phyloP scores from a whole-genome alignment of 495 filamentous ascomycete genomes.

The Penicillium simplicissimum region DNA sequence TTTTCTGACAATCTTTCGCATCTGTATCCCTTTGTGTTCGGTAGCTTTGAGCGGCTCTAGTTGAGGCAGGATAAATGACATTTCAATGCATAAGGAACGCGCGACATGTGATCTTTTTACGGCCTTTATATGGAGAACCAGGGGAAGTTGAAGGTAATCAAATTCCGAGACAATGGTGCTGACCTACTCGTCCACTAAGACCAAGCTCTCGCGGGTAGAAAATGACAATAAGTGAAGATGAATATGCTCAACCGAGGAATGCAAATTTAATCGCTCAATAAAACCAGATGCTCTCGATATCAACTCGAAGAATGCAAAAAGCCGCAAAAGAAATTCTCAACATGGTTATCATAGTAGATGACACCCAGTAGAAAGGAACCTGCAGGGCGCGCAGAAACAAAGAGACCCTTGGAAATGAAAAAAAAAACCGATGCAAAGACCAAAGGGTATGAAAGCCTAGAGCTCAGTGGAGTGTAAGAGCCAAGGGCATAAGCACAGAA shows the following conservation, averaged over 20 bases:
- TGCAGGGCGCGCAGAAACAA: neutral
- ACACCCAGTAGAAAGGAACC: neutral
- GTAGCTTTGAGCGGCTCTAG: neutral
- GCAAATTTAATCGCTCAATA: slow-evolving; percentile 31
- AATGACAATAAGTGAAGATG: slow-evolving; percentile 14
- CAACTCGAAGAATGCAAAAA: slow-evolving; percentile 22
- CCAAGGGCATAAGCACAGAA: slow-evolving; percentile 22
- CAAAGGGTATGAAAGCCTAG: neutral
- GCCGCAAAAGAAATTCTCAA: neutral
- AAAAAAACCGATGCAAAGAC: neutral
- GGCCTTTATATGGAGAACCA: neutral
- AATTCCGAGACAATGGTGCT: slow-evolving; percentile 12
- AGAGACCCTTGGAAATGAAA: neutral
- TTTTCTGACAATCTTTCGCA: neutral
- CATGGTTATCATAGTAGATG: neutral
- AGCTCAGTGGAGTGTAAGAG: neutral
- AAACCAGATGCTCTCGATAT: slow-evolving; percentile 29
- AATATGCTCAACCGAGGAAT: slow-evolving; percentile 30
- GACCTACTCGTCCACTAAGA: slow-evolving; percentile 6
- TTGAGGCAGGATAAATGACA: neutral
- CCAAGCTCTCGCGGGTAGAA: slow-evolving; percentile 7
- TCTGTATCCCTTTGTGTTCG: neutral
- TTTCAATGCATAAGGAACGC: neutral
- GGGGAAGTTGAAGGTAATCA: neutral
- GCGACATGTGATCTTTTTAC: neutral